Base-by-base conservation (phyloP, 2,329 filamentous ascomycete genomes). In the Pseudogymnoascus destructans region DNA sequence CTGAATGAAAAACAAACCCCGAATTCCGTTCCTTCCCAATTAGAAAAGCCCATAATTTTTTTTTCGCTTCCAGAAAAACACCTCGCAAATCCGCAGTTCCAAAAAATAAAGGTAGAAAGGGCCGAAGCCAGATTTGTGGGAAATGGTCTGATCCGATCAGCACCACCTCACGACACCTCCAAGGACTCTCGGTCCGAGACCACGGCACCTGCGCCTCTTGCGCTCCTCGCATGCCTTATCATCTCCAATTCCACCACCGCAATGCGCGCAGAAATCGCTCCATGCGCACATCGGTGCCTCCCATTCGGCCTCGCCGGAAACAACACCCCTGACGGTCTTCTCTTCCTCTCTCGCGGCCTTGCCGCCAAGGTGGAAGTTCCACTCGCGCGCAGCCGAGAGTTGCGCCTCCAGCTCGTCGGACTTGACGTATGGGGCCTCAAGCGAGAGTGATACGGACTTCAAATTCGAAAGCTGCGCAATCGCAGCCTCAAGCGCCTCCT, bases 201-300 rank as follows among this genome's bases (percentile, higher is more conserved):
- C 27, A 15, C 46, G 46, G 23, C 21, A 27, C 46, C 46, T 52
- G 13, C 46, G 21, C 46, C 46, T 52, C 46, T 52, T 52, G 23
- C 46, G 21, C 46, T 52, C 46, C 46, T 52, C 46, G 8, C 46
- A 52, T 8, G 46, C 46, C 46, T 52, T 52, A 4, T 52, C 46
- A 27, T 52, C 46, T 9, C 46, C 46, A 15, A 52, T 52, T 19
- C 46, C 46, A 2, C 46, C 46, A 3, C 46, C 46, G 46, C 46
- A 52, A 5, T 52, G 46, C 13, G 46, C 46, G 46, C 46, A 52
- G 21, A 52, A 52, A 32, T 52, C 46, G 27, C 23, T 27, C 46
- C 46, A 52, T 13, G 46, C 46, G 4, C 46, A 52, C 46, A 52
- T 52, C 46, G 46, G 46, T 6, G 46, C 46, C 46, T 52, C 46